Evolutionary conservation across 305 asterid species (phyloP).

Genomic region (Ilex paraguariensis): DNA sequence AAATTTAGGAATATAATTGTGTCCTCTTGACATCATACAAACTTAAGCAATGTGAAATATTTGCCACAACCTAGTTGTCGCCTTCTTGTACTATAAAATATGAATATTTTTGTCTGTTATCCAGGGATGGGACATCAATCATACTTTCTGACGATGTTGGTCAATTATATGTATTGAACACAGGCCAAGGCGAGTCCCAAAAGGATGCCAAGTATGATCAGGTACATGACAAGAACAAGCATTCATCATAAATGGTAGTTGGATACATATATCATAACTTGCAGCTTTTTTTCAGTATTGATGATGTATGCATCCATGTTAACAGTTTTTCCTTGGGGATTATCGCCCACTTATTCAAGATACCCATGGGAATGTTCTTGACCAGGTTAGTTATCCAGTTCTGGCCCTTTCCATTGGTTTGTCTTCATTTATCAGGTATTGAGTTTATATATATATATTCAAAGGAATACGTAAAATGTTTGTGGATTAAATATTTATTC

Average conservation of each 20-base stretch:
- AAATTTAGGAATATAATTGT: constrained; percentile 9
- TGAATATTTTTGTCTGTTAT: constrained; percentile 25
- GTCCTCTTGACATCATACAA: background rate
- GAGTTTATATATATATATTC: too few species aligned
- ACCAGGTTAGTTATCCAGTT: constrained; percentile 51
- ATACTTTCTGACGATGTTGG: constrained; percentile 98
- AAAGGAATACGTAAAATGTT: too few species aligned
- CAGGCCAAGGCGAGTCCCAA: constrained; percentile 98
- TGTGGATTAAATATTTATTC: too few species aligned
- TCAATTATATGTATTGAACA: constrained; percentile 78
- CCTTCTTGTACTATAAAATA: background rate
- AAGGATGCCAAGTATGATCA: constrained; percentile 92
- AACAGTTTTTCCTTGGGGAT: constrained; percentile 94
- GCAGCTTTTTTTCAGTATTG: constrained; percentile 6
- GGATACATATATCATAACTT: constrained; percentile 10
- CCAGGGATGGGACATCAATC: constrained; percentile 97
- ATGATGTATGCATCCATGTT: constrained; percentile 24
- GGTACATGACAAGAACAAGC: constrained; percentile 34
- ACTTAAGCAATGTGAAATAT: background rate
- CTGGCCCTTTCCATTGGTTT: background rate
- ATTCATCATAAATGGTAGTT: constrained; percentile 11
- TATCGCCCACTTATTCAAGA: constrained; percentile 96
- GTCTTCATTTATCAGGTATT: background rate
- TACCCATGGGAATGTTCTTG: constrained; percentile 91
- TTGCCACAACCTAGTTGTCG: background rate